Conservation (phyloP, 371 early-diverging fungal species). For the Rhizopus sp. region DNA sequence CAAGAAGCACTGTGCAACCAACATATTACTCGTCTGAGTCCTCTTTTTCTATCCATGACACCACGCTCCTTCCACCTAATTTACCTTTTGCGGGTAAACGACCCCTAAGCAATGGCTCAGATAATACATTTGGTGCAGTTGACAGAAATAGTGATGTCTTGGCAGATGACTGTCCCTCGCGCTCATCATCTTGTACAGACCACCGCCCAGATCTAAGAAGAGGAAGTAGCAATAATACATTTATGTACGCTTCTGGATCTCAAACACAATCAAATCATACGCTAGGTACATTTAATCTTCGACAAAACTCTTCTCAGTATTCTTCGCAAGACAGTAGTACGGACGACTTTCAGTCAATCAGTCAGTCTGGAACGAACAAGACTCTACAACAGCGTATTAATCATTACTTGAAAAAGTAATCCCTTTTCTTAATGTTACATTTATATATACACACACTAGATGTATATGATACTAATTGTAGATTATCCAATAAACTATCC, state of each 20-base stretch:
- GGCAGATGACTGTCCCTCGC: conserved; percentile 12
- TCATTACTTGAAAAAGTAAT: too few relatives aligned
- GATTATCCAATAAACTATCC: too few relatives aligned
- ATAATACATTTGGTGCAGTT: conserved; percentile 22
- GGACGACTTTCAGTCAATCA: background rate
- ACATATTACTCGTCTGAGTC: conserved; percentile 6
- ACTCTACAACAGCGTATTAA: too few relatives aligned
- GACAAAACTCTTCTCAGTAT: background rate
- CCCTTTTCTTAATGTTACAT: too few relatives aligned
- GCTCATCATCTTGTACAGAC: conserved; percentile 2
- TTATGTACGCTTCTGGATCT: background rate
- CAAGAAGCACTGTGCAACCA: background rate
- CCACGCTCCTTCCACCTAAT: conserved; percentile 9
- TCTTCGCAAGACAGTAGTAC: background rate
- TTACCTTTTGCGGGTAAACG: conserved; percentile 16
- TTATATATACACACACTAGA: too few relatives aligned
- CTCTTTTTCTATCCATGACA: background rate
- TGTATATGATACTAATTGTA: too few relatives aligned
- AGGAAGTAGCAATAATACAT: background rate
- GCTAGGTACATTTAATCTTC: conserved; percentile 3
- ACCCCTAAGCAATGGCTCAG: conserved; percentile 21
- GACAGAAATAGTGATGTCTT: background rate
- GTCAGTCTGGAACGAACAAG: background rate
- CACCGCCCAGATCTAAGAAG: conserved; percentile 1
- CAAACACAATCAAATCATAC: conserved; percentile 18